Base-by-base conservation (phyloP, 495 filamentous ascomycete species). In the Bacidia gigantensis region DNA sequence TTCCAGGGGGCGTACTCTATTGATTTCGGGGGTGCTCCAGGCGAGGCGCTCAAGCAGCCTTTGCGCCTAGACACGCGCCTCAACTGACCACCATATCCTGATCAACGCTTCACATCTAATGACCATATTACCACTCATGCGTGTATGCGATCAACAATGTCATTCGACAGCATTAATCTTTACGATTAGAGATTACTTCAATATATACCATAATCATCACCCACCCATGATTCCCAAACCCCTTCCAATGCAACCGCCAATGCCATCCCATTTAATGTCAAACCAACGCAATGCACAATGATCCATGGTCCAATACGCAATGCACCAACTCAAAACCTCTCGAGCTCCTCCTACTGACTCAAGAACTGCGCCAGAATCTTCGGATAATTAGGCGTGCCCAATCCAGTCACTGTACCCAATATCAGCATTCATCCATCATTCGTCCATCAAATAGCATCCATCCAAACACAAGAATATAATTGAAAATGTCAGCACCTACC, bases 371-470 rank as follows among this genome's bases (percentile, higher is more conserved):
- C 51, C 39, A 60, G 41, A 60, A 67, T 58, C 32, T 54, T 58
- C 14, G 56, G 56, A 50, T 64, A 68, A 50, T 68, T 62, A 14
- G 65, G 65, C 26, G 61, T 68, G 24, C 65, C 64, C 18, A 65
- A 49, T 3, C 62, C 64, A 0, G 65, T 67, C 7, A 60, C 54
- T 39, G n/a, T n/a, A n/a, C 32, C 10, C 10, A 39, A 39, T n/a
- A 39, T n/a, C 10, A 10, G n/a, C 32, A 39, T 39, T 10, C 10
- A n/a, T 39, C 32, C n/a, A n/a, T n/a, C n/a, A n/a, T n/a, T n/a
- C n/a, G n/a, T n/a, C n/a, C n/a, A n/a, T n/a, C n/a, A n/a, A 39
- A n/a, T n/a, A 39, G 10, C 32, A 10, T 39, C 32, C 32, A 10
- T 39, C 32, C 32, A 10, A 10, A 10, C 10, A 10, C 32, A 39